Percentiles rank a stretch among this genome's conserved stretches.
phyloP scores from a whole-genome alignment of 1,284 basidiomycete species.

The Wolfiporia cocos region DNA sequence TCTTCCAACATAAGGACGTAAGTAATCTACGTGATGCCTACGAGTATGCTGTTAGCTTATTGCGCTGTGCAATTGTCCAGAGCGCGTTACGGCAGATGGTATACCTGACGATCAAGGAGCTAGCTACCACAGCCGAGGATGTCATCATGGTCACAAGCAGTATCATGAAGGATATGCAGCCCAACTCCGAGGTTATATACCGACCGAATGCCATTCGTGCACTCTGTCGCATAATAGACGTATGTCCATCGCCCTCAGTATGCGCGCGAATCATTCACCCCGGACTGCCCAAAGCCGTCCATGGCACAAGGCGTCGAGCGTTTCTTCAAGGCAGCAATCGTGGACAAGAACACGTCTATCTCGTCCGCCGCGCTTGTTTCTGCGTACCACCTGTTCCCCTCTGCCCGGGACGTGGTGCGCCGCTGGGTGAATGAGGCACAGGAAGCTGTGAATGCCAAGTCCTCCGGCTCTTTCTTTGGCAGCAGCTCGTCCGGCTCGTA shows the following conservation, averaged over 20 bases:
- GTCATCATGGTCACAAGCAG: slow-evolving; percentile 99
- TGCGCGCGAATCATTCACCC: neutral
- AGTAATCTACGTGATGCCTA: slow-evolving; percentile 31
- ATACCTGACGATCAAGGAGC: slow-evolving; percentile 98
- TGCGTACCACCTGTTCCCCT: slow-evolving; percentile 93
- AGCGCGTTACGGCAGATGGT: slow-evolving; percentile 96
- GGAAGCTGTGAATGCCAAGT: slow-evolving; percentile 91
- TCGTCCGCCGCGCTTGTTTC: slow-evolving; percentile 96
- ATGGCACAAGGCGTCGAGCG: slow-evolving; percentile 99
- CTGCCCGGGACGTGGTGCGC: slow-evolving; percentile 92
- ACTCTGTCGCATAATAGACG: slow-evolving; percentile 95
- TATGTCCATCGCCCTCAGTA: slow-evolving; percentile 38
- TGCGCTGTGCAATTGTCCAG: slow-evolving; percentile 36
- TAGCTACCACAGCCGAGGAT: slow-evolving; percentile 94
- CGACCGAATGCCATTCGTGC: slow-evolving; percentile 97
- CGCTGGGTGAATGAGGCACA: slow-evolving; percentile 99
- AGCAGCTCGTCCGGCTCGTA: slow-evolving; percentile 48
- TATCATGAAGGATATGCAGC: slow-evolving; percentile 99
- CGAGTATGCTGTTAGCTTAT: slow-evolving; percentile 3
- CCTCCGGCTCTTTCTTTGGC: slow-evolving; percentile 65
- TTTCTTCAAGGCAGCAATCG: slow-evolving; percentile 99
- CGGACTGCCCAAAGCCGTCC: slow-evolving; percentile 57
- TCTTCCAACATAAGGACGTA: slow-evolving; percentile 99
- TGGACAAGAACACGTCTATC: slow-evolving; percentile 95
- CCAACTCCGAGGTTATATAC: slow-evolving; percentile 98